Percentiles rank a stretch among this genome's conserved stretches.
phyloP scores from a whole-genome alignment of 2,329 filamentous ascomycete genomes.

The Penicillium hesseltinei region DNA sequence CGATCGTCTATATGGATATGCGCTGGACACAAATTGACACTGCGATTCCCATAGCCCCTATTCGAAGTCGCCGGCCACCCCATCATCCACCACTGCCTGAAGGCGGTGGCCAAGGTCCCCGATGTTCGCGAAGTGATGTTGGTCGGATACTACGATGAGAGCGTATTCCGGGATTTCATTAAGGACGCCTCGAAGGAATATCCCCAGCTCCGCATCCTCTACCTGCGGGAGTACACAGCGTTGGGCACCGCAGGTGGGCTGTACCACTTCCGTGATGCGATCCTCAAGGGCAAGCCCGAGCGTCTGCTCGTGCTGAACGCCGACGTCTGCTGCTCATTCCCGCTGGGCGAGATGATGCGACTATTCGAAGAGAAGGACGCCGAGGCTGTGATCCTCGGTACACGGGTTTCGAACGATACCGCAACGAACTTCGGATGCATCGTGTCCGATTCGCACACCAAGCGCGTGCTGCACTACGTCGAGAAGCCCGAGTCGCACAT shows the following conservation, averaged over 20 bases:
- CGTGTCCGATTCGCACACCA: slow-evolving; percentile 88
- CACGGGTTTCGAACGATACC: slow-evolving; percentile 83
- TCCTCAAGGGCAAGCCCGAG: slow-evolving; percentile 91
- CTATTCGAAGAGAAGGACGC: slow-evolving; percentile 93
- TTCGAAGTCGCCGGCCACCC: slow-evolving; percentile 98
- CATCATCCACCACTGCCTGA: slow-evolving; percentile 97
- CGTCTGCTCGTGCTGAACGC: slow-evolving; percentile 97
- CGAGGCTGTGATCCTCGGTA: slow-evolving; percentile 94
- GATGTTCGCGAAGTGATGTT: slow-evolving; percentile 95
- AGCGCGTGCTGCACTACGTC: slow-evolving; percentile 96
- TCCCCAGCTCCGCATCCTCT: slow-evolving; percentile 85
- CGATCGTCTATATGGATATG: not conserved
- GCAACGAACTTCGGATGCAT: slow-evolving; percentile 98
- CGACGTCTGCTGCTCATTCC: slow-evolving; percentile 98
- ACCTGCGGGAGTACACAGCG: slow-evolving; percentile 95
- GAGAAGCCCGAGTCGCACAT: slow-evolving; percentile 98
- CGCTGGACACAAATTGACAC: not conserved
- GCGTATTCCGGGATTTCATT: slow-evolving; percentile 96
- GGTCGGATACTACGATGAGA: slow-evolving; percentile 98
- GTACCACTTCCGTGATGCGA: slow-evolving; percentile 98
- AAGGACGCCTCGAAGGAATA: slow-evolving; percentile 83
- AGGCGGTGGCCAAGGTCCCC: slow-evolving; percentile 83
- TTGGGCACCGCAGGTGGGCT: slow-evolving; percentile 93
- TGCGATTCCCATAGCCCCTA: slow-evolving; percentile 63
- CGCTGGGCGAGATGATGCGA: slow-evolving; percentile 89